Evolutionary conservation across 768 basidiomycete genomes (phyloP).

Genomic region (Hypholoma fasciculare): DNA sequence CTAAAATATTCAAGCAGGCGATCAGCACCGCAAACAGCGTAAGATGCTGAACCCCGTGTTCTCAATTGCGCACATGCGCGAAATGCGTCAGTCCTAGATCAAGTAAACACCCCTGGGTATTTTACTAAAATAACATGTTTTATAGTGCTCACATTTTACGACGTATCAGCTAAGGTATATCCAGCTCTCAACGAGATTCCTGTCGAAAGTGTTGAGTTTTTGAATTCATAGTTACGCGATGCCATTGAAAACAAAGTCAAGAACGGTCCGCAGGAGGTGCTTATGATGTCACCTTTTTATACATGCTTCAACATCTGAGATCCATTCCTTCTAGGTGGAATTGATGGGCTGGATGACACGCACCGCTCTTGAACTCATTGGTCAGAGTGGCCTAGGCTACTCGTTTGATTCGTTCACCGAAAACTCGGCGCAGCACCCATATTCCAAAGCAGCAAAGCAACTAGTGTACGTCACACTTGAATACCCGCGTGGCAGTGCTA

Average conservation of each 20-base stretch:
- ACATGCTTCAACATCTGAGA: constrained; percentile 8
- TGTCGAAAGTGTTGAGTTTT: no score
- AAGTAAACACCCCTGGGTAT: background rate
- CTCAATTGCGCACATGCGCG: constrained; percentile 38
- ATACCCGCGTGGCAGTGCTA: no score
- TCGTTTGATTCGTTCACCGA: constrained; percentile 38
- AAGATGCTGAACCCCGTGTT: constrained; percentile 48
- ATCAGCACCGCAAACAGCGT: constrained; percentile 40
- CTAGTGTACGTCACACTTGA: constrained; percentile 20
- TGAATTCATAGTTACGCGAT: constrained; percentile 23
- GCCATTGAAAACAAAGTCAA: constrained; percentile 22
- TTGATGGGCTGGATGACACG: constrained; percentile 37
- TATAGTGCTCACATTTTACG: constrained; percentile 33
- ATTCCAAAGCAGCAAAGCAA: constrained; percentile 28
- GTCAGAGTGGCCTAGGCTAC: constrained; percentile 44
- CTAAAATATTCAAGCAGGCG: constrained; percentile 25
- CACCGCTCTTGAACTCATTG: constrained; percentile 47
- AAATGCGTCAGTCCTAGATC: constrained; percentile 27
- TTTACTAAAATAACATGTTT: background rate
- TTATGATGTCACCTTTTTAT: background rate
- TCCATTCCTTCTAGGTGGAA: constrained; percentile 26
- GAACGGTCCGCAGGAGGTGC: constrained; percentile 31
- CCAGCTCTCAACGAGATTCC: no score
- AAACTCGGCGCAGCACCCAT: constrained; percentile 27
- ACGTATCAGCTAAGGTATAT: constrained; percentile 27